A percentile compares a stretch with the other conserved stretches of the same genome.
These are phyloP conservation scores for Cercospora citrullina DNA, from an alignment of 2,329 filamentous ascomycete genomes.

Conservation along the genomic window DNA sequence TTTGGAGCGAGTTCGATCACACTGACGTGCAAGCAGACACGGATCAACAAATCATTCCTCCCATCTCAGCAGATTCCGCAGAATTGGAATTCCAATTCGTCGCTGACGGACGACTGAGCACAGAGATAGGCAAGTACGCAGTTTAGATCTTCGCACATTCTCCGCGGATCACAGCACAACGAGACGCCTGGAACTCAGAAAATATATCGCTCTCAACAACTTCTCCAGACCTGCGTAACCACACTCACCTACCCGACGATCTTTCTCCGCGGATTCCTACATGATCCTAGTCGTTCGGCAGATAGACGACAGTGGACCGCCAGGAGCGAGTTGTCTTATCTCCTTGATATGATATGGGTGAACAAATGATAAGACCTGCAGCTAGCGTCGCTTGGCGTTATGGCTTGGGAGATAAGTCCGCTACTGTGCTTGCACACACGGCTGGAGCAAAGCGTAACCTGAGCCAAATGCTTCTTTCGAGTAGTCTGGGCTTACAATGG, in stretches of 20 bases:
- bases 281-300: background rate
- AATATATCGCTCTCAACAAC: background rate
- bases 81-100: background rate
- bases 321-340: constrained; percentile 4
- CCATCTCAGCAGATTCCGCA: background rate
- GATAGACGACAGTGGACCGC: background rate
- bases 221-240: background rate
- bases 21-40: background rate
- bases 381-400: constrained; percentile 9
- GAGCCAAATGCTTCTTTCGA: background rate
- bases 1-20: background rate
- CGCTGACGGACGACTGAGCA: background rate
- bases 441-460: background rate
- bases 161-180: background rate
- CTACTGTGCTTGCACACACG: background rate
- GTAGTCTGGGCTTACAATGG: constrained; percentile 2
- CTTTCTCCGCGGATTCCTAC: background rate
- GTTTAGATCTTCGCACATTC: background rate
- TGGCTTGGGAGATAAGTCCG: constrained; percentile 16
- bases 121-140: background rate
- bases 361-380: constrained; percentile 6
- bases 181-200: background rate
- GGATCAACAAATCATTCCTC: background rate
- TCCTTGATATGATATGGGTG: background rate
- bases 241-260: background rate